Conservation (phyloP, 352 stramenopile species). For the Phytophthora pistaciae region DNA sequence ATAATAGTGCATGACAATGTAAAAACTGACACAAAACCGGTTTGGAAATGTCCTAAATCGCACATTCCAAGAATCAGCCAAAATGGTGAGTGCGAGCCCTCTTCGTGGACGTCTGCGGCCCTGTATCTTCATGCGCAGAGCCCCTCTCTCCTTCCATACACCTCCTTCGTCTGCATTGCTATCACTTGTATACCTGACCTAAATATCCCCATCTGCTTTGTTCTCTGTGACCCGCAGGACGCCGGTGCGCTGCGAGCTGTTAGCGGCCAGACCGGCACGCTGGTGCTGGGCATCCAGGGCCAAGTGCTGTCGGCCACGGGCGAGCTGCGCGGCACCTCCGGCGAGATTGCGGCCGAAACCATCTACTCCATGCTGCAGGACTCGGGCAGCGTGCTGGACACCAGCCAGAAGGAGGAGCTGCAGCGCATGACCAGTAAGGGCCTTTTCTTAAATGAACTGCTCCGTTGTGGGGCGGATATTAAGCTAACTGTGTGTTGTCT, state of each 20-base stretch:
- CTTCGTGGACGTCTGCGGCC: neutral
- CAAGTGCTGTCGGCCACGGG: conserved; percentile 73
- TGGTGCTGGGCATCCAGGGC: conserved; percentile 68
- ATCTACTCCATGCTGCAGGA: conserved; percentile 81
- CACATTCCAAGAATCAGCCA: neutral
- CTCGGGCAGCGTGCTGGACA: conserved; percentile 63
- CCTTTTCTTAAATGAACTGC: neutral
- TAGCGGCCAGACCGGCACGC: conserved; percentile 62
- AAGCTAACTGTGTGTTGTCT: conserved; percentile 4
- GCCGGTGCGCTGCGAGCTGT: conserved; percentile 56
- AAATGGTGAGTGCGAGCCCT: conserved; percentile 22
- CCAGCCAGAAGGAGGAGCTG: conserved; percentile 64
- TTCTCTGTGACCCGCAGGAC: conserved; percentile 50
- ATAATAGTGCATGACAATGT: too few species aligned
- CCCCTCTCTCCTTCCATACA: neutral
- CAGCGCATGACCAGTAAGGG: conserved; percentile 70
- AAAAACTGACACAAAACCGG: neutral
- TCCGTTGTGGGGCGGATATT: conserved; percentile 9
- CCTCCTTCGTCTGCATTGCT: neutral
- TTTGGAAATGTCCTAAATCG: neutral
- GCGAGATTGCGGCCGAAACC: conserved; percentile 61
- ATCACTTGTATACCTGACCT: conserved; percentile 6
- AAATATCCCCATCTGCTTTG: neutral
- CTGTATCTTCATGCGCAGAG: conserved; percentile 13
- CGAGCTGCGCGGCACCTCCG: conserved; percentile 57